Evolutionary conservation across 163 green algal species (phyloP), one percentile per base, ranked within the genome.

Genomic region (Scenedesmus sp.): DNA sequence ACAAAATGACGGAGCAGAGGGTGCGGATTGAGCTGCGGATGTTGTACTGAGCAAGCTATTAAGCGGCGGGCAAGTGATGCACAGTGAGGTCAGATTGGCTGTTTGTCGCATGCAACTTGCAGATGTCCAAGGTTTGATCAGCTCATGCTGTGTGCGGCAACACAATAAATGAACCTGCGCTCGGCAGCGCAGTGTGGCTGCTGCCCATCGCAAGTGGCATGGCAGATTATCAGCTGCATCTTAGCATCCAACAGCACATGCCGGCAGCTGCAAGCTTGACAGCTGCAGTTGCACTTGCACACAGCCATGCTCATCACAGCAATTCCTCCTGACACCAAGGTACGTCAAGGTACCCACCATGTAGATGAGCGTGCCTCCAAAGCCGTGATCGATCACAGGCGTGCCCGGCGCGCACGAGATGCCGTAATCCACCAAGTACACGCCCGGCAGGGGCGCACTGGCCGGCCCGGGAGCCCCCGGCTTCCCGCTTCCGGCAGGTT

Each of bases 311-410:
- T 46, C 34, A 46, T 46, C 34, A 46, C 34, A 46, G 34, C 34
- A 46, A 46, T 46, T 46, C 34, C 34, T 46, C 34, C 34, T 46
- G 34, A 46, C 34, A 46, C 34, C 34, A 46, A 46, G 34, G 34
- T 46, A 46, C 34, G 34, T 46, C 34, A 46, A 46, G 34, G 34
- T 46, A 13, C 70, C 5, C 23, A 59, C 77, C 77, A 85, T 85
- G 77, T 85, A 85, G 77, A 57, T 59, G 18, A 85, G 77, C 15
- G 77, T 85, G 77, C 77, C 77, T 57, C 77, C 77, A 62, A 85
- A 85, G 77, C 77, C 77, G 46, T 59, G 52, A 15, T 85, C 46
- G 10, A 59, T 59, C 77, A 85, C 77, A 26, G 77, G 77, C 46
- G 77, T 85, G 18, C 23, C 46, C 2, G 77, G 34, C 34, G 77